These are phyloP conservation scores for Cetraspora pellucida DNA, from an alignment of 192 early-diverging fungal genomes.

Conservation along the genomic window DNA sequence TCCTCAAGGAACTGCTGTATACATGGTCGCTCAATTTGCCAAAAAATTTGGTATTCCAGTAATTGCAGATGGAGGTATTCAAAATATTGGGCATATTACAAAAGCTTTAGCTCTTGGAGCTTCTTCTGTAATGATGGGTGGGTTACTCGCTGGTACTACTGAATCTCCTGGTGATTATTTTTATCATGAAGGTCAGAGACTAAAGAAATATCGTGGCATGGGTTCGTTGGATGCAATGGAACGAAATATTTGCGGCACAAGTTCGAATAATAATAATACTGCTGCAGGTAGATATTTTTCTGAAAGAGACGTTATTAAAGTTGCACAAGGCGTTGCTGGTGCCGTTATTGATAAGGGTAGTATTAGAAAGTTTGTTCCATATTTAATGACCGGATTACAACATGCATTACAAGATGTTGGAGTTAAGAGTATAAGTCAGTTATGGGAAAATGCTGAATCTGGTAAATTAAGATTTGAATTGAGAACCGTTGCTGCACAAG, in stretches of 20 bases:
- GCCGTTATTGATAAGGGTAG: conserved; percentile 97
- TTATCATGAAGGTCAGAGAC: conserved; percentile 94
- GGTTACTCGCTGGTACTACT: conserved; percentile 90
- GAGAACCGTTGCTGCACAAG: conserved; percentile 90
- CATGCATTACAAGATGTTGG: conserved; percentile 99
- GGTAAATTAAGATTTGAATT: conserved; percentile 92
- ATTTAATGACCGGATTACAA: conserved; percentile 92
- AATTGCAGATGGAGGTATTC: conserved; percentile 97
- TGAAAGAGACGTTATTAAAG: conserved; percentile 97
- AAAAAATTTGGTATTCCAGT: conserved; percentile 92
- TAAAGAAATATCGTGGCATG: conserved; percentile 99
- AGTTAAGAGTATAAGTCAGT: conserved; percentile 61
- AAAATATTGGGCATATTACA: conserved; percentile 96
- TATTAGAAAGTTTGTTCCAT: conserved; percentile 90
- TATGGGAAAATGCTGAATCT: conserved; percentile 66
- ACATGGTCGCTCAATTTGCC: conserved; percentile 92
- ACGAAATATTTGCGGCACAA: conserved; percentile 53
- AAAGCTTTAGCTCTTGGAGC: conserved; percentile 95
- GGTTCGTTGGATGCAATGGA: conserved; percentile 98
- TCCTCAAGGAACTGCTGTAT: conserved; percentile 97
- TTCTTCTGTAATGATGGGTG: conserved; percentile 99
- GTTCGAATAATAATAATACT: conserved; percentile 66
- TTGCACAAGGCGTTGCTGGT: conserved; percentile 97
- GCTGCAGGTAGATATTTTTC: conserved; percentile 93
- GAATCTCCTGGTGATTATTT: conserved; percentile 99